Evolutionary conservation across 2,329 filamentous ascomycete species (phyloP).

Genomic region (Scortechinia acanthostroma): DNA sequence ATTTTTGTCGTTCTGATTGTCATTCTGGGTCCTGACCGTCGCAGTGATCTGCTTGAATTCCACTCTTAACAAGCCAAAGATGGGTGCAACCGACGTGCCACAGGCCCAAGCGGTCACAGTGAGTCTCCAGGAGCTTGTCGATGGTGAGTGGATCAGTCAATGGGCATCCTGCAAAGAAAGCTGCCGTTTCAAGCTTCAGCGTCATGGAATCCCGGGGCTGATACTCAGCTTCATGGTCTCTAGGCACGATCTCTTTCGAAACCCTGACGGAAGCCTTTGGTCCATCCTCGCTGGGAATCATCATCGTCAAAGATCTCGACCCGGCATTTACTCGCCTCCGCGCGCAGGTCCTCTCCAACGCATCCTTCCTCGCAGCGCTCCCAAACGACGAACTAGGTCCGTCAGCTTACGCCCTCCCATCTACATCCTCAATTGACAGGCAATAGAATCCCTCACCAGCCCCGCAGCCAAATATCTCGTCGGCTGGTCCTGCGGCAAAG

Average conservation of each 20-base stretch:
- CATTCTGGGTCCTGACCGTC: no score
- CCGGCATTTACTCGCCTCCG: conserved; percentile 41
- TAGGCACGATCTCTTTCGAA: not conserved
- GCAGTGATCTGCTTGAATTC: no score
- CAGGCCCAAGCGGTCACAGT: not conserved
- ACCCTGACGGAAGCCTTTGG: conserved; percentile 43
- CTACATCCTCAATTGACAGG: not conserved
- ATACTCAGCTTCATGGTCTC: no score
- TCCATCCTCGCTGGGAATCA: conserved; percentile 54
- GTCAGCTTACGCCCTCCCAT: not conserved
- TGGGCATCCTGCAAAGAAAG: not conserved
- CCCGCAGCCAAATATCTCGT: conserved; percentile 47
- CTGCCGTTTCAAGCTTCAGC: not conserved
- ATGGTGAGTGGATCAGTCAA: not conserved
- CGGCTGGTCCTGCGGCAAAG: conserved; percentile 59
- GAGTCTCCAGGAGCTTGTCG: not conserved
- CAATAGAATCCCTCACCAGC: conserved; percentile 26
- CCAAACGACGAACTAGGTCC: conserved; percentile 35
- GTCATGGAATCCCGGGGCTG: no score
- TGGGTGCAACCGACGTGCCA: not conserved
- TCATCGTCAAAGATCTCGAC: conserved; percentile 55
- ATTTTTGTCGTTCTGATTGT: no score
- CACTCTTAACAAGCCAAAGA: not conserved
- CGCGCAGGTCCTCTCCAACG: conserved; percentile 46
- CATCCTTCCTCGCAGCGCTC: conserved; percentile 53